Evolutionary conservation across 108 stramenopile genomes (phyloP).

Genomic region (Conticribra weissflogii): DNA sequence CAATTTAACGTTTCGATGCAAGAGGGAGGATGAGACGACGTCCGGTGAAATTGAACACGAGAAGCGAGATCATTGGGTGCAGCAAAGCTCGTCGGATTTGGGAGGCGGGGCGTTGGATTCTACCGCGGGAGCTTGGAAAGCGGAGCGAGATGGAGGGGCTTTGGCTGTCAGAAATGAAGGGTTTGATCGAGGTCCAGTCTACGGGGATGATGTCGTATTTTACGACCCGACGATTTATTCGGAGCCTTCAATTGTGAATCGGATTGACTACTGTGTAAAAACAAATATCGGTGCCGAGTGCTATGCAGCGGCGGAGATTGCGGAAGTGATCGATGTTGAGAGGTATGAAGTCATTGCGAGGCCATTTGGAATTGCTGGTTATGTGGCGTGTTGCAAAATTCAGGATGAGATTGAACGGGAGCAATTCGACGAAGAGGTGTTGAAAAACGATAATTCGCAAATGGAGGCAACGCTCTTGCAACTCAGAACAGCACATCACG

Average conservation of each 20-base stretch:
- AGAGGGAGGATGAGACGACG: conserved; percentile 46
- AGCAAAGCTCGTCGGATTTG: conserved; percentile 32
- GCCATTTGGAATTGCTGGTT: conserved; percentile 64
- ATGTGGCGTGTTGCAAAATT: conserved; percentile 47
- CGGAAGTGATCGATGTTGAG: conserved; percentile 40
- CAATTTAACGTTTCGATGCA: conserved; percentile 78
- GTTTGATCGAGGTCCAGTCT: too few species aligned
- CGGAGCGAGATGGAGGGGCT: conserved; percentile 9
- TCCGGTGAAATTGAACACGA: conserved; percentile 61
- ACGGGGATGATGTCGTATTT: conserved; percentile 43
- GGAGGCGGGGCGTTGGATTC: conserved; percentile 15
- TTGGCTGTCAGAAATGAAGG: too few species aligned
- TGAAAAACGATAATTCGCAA: conserved; percentile 1
- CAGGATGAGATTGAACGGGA: background rate
- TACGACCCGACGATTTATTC: conserved; percentile 2
- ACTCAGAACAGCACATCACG: conserved; percentile 60
- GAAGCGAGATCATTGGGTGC: conserved; percentile 59
- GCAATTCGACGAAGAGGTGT: conserved; percentile 15
- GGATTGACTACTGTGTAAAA: conserved; percentile 42
- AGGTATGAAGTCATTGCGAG: conserved; percentile 40
- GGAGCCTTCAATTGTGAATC: background rate
- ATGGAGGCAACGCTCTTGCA: conserved; percentile 36
- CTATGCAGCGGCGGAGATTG: conserved; percentile 62
- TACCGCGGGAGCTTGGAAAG: conserved; percentile 31
- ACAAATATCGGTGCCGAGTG: conserved; percentile 74